These are phyloP conservation scores for Cercophora scortea DNA, from an alignment of 495 filamentous ascomycete species.

Conservation along the genomic window DNA sequence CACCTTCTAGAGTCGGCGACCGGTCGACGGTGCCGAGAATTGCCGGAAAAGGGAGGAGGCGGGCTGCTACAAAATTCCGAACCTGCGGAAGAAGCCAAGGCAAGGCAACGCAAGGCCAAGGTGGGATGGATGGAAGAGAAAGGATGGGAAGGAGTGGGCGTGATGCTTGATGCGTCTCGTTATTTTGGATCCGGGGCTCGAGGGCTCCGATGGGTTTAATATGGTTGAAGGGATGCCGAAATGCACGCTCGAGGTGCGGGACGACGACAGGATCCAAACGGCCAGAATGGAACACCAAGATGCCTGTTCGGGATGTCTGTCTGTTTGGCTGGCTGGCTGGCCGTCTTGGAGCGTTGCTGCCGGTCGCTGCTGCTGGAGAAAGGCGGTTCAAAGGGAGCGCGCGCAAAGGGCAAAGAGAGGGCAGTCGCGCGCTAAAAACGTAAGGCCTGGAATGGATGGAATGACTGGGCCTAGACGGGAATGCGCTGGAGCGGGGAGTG, in stretches of 20 bases:
- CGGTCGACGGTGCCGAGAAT: slow-evolving; percentile 7
- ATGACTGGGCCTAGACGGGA: slow-evolving; percentile 7
- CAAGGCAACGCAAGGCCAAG: too few species aligned
- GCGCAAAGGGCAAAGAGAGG: neutral
- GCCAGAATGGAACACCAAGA: neutral
- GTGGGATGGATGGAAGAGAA: neutral
- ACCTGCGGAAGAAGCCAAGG: slow-evolving; percentile 6
- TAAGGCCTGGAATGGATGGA: neutral
- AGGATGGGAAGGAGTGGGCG: neutral
- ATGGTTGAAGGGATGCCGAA: slow-evolving; percentile 14
- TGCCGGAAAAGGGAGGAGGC: slow-evolving; percentile 3
- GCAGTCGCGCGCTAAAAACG: slow-evolving; percentile 26
- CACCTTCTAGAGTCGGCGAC: slow-evolving; percentile 9
- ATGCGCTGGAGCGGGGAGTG: slow-evolving; percentile 2
- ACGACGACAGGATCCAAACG: neutral
- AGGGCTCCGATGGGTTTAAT: slow-evolving; percentile 25
- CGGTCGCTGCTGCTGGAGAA: neutral
- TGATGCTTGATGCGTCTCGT: slow-evolving; percentile 7
- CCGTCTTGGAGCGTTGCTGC: too few species aligned
- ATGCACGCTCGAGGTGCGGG: slow-evolving; percentile 6
- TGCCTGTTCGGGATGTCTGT: neutral
- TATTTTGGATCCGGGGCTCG: slow-evolving; percentile 21
- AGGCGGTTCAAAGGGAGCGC: neutral
- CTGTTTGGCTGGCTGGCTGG: too few species aligned
- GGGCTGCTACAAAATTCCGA: slow-evolving; percentile 4